Evolutionary conservation across 1,284 basidiomycete species (phyloP).

Genomic region (Ustilago loliicola): DNA sequence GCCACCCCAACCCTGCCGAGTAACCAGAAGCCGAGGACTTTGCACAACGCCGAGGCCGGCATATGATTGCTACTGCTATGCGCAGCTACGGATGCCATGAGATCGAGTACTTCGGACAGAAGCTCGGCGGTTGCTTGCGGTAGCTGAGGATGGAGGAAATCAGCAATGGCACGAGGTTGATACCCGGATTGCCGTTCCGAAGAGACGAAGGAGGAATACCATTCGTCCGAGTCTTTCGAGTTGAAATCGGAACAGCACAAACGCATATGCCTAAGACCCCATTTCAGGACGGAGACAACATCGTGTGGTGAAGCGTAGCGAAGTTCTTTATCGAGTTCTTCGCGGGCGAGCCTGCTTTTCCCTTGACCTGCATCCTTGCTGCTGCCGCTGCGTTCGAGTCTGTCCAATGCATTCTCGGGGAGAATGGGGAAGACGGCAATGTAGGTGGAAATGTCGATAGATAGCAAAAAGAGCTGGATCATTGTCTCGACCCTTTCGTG

Average conservation of each 20-base stretch:
- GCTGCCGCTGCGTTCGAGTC: slow-evolving; percentile 15
- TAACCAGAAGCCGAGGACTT: slow-evolving; percentile 58
- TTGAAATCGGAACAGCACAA: slow-evolving; percentile 47
- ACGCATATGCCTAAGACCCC: slow-evolving; percentile 56
- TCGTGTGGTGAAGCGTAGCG: slow-evolving; percentile 56
- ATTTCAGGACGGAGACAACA: slow-evolving; percentile 56
- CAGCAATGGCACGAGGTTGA: slow-evolving; percentile 43
- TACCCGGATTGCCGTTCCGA: slow-evolving; percentile 45
- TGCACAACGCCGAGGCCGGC: slow-evolving; percentile 51
- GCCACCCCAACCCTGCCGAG: slow-evolving; percentile 54
- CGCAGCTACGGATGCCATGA: slow-evolving; percentile 56
- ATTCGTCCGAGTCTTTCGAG: slow-evolving; percentile 30
- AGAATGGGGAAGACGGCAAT: slow-evolving; percentile 47
- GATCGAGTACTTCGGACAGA: slow-evolving; percentile 49
- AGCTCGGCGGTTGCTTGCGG: slow-evolving; percentile 46
- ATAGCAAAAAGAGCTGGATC: slow-evolving; percentile 58
- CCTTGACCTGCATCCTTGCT: neutral
- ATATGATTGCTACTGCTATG: slow-evolving; percentile 59
- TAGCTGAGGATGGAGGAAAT: slow-evolving; percentile 45
- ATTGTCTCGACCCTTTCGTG: slow-evolving; percentile 42
- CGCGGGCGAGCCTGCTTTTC: slow-evolving; percentile 19
- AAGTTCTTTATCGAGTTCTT: slow-evolving; percentile 51
- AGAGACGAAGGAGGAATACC: slow-evolving; percentile 56
- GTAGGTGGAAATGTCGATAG: slow-evolving; percentile 48
- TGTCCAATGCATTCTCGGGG: slow-evolving; percentile 34